Percentiles rank a stretch among this genome's conserved stretches.
Evolutionary conservation across 768 basidiomycete genomes (phyloP).

Genomic region (Hericium rajendrae): DNA sequence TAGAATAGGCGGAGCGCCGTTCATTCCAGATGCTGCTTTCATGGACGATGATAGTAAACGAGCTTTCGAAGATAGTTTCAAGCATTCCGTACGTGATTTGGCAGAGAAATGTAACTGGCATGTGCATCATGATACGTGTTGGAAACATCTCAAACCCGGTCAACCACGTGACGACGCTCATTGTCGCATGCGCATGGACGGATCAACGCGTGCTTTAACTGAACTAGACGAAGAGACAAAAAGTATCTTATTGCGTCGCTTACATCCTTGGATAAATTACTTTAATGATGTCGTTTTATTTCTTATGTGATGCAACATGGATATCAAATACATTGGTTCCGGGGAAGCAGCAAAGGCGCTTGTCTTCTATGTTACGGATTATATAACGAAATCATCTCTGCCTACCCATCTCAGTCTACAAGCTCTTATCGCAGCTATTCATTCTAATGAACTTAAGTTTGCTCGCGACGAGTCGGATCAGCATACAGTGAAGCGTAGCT

Average conservation of each 20-base stretch:
- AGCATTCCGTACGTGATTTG: conserved; percentile 6
- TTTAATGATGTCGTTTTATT: conserved; percentile 23
- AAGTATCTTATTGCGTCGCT: conserved; percentile 19
- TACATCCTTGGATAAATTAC: conserved; percentile 34
- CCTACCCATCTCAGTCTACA: conserved; percentile 26
- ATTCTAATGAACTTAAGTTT: not conserved
- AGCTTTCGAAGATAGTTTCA: too few relatives aligned
- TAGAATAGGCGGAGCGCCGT: too few relatives aligned
- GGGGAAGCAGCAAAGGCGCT: conserved; percentile 32
- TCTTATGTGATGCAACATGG: conserved; percentile 32
- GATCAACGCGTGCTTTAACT: conserved; percentile 2
- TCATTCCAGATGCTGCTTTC: too few relatives aligned
- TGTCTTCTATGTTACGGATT: conserved; percentile 38
- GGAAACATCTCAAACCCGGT: conserved; percentile 24
- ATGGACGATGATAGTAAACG: too few relatives aligned
- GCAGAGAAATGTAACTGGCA: conserved; percentile 23
- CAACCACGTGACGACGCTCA: conserved; percentile 16
- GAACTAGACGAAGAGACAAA: conserved; percentile 24
- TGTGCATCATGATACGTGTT: conserved; percentile 26
- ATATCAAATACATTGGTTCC: conserved; percentile 36
- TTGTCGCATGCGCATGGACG: conserved; percentile 16
- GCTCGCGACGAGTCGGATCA: too few relatives aligned
- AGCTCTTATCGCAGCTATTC: not conserved
- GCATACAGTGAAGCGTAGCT: not conserved
- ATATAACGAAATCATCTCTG: conserved; percentile 35